Base-by-base conservation (phyloP, 805 yeast genomes). In the Tetrapisispora arboricola region DNA sequence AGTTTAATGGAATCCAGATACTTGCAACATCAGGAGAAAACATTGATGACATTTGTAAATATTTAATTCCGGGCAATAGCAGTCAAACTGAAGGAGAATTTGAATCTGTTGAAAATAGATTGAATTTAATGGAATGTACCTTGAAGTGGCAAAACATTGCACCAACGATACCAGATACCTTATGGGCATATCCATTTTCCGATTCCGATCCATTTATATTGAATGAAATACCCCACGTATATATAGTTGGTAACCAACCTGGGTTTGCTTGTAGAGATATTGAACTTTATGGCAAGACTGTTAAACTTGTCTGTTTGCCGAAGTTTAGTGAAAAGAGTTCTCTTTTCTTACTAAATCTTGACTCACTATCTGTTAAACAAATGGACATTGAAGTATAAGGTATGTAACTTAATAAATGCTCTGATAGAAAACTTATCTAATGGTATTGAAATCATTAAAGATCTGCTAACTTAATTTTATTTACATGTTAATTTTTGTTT, bases 151-250 rank as follows among this genome's bases (percentile, higher is more conserved):
- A 87, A 53, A 85, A 85, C 54, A 67, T 84, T 19, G 78, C 84
- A 1, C 98, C 98, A 2, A 87, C 96, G 0, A 94, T 96, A 1
- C 98, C 98, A 0, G 97, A 92, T 54, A 92, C 98, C 0, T 63
- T 92, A 32, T 82, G 88, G 71, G 79, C 94, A 49, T 87, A 85
- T 51, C 96, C 98, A 1, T 88, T 71, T 53, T 71, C 72, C 10
- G 75, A 76, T 20, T 52, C 56, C 2, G 97, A 92, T 59, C 97
- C 97, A 3, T 86, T 90, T 58, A 67, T 78, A 2, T 64, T 92
- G n/a, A 65, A 65, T 9, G 84, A 84, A 52, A 75, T 84, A 15
- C 97, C 97, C 1, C 88, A 86, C 56, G 80, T 88, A 3, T 86
- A 83, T 54, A 76, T 85, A 50, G 85, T 76, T 3, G 97, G 96